phyloP scores from a whole-genome alignment of 768 basidiomycete genomes.

The Pulveroboletus sp. region DNA sequence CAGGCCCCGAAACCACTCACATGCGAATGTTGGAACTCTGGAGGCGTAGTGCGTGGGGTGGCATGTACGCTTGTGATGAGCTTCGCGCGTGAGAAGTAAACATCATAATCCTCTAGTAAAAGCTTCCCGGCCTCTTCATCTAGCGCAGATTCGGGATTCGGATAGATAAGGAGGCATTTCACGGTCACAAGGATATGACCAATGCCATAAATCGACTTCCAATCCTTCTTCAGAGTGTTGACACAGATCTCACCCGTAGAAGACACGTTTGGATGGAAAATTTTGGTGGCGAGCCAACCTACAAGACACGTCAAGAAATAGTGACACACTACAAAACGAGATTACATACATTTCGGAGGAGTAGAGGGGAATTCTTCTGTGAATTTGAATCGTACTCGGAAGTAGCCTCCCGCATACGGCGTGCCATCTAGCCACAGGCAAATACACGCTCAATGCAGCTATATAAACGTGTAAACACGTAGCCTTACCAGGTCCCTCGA shows the following conservation, averaged over 20 bases:
- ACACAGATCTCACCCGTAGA: conserved; percentile 90
- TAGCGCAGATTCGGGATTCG: conserved; percentile 92
- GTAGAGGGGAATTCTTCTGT: conserved; percentile 90
- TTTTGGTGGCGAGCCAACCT: conserved; percentile 93
- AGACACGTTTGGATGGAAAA: conserved; percentile 97
- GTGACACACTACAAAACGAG: background rate
- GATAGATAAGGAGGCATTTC: conserved; percentile 93
- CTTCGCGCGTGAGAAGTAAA: conserved; percentile 80
- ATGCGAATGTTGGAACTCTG: conserved; percentile 59
- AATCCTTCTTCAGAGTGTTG: conserved; percentile 95
- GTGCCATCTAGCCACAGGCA: conserved; percentile 45
- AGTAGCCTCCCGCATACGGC: conserved; percentile 70
- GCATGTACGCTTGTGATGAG: conserved; percentile 92
- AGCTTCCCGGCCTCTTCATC: conserved; percentile 96
- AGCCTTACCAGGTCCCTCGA: conserved; percentile 81
- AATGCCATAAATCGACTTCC: conserved; percentile 90
- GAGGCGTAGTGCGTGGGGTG: conserved; percentile 67
- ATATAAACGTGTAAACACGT: background rate
- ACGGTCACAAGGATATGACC: conserved; percentile 88
- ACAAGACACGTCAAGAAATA: conserved; percentile 5
- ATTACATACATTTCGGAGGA: conserved; percentile 78
- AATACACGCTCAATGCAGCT: conserved; percentile 5
- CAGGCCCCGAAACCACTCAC: conserved; percentile 20
- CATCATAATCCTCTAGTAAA: conserved; percentile 82
- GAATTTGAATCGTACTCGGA: conserved; percentile 77